Percentiles rank a stretch among this genome's conserved stretches.
Conservation (phyloP, 169 alveolate genomes). For the Cryptosporidium tyzzeri region DNA sequence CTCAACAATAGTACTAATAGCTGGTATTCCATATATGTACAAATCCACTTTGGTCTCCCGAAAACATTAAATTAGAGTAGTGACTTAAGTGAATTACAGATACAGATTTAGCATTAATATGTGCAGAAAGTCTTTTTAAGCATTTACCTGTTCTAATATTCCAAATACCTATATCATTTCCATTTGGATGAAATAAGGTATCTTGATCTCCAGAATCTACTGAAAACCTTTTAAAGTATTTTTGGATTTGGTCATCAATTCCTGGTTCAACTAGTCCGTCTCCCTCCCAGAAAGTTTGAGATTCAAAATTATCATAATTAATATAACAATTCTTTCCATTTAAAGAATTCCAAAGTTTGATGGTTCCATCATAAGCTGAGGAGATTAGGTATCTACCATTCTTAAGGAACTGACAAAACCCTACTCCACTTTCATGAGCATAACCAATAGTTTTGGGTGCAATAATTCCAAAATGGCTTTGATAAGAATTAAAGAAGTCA, state of each 20-base stretch:
- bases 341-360: constrained; percentile 80
- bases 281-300: constrained; percentile 34
- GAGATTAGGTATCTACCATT: constrained; percentile 77
- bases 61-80: constrained; percentile 12
- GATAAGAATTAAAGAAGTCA: neutral
- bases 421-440: constrained; percentile 81
- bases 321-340: constrained; percentile 79
- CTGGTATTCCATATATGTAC: constrained; percentile 31
- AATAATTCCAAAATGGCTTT: constrained; percentile 38
- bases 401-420: constrained; percentile 45
- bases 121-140: constrained; percentile 60
- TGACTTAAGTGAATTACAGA: constrained; percentile 22
- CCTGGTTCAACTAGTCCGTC: neutral
- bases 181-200: constrained; percentile 65
- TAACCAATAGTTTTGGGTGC: constrained; percentile 11
- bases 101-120: constrained; percentile 46
- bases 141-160: constrained; percentile 70
- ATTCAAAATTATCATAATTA: constrained; percentile 66
- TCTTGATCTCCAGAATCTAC: constrained; percentile 8
- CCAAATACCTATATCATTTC: constrained; percentile 73
- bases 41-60: constrained; percentile 66
- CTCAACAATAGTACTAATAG: neutral
- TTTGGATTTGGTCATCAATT: constrained; percentile 3
- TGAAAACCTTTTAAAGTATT: constrained; percentile 56
- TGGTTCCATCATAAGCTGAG: constrained; percentile 78